Evolutionary conservation across 2,329 filamentous ascomycete species (phyloP).

Genomic region (Orbilia quercus): DNA sequence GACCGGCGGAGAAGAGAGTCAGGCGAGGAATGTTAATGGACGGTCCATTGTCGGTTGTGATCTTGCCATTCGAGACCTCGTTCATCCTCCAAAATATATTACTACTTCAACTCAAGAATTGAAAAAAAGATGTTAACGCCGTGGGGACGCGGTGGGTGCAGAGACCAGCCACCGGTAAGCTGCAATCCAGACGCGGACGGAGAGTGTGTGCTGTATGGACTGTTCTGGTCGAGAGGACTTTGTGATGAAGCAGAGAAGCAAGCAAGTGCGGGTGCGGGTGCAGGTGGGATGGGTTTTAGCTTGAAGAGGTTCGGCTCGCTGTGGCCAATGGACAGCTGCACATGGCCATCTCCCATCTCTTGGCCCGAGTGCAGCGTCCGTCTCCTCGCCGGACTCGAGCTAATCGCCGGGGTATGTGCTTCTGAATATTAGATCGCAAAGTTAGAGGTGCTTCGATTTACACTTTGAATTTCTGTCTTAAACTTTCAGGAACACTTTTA

Average conservation of each 20-base stretch:
- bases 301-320: constrained; percentile 21
- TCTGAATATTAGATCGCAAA: too few relatives aligned
- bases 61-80: constrained; percentile 29
- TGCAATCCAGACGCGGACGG: constrained; percentile 5
- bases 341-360: constrained; percentile 4
- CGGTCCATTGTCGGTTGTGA: constrained; percentile 24
- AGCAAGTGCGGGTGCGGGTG: too few relatives aligned
- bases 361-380: background rate
- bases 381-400: too few relatives aligned
- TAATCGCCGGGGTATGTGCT: too few relatives aligned
- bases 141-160: constrained; percentile 34
- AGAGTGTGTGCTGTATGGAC: background rate
- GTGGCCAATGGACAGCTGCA: constrained; percentile 48
- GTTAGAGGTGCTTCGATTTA: too few relatives aligned
- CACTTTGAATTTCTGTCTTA: too few relatives aligned
- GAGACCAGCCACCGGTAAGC: background rate
- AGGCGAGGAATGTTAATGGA: constrained; percentile 44
- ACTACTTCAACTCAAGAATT: background rate
- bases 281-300: constrained; percentile 29
- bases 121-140: constrained; percentile 18
- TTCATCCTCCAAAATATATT: constrained; percentile 20
- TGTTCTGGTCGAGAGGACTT: too few relatives aligned
- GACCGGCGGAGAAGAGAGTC: too few relatives aligned
- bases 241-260: too few relatives aligned
- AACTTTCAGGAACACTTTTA: constrained; percentile 45